phyloP scores from a whole-genome alignment of 208 protist species.

The Blastocrithidia nonstop region DNA sequence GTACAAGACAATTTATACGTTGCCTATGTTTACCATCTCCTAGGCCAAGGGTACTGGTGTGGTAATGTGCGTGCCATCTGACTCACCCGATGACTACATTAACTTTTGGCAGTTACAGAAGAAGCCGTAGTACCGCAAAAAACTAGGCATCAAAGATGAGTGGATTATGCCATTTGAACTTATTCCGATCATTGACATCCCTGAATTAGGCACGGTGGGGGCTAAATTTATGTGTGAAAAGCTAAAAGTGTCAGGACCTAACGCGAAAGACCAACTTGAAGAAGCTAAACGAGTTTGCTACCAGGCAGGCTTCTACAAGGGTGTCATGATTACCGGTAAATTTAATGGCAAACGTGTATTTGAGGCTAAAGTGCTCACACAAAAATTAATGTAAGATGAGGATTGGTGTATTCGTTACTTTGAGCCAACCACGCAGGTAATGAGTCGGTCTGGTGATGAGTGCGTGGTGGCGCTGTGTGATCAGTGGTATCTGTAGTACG shows the following conservation, averaged over 20 bases:
- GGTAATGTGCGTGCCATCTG: slow-evolving; percentile 96
- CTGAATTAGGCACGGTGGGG: slow-evolving; percentile 60
- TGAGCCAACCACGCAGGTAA: slow-evolving; percentile 94
- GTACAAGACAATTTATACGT: slow-evolving; percentile 90
- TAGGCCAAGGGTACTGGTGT: slow-evolving; percentile 97
- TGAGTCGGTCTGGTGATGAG: slow-evolving; percentile 97
- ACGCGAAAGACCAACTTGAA: slow-evolving; percentile 91
- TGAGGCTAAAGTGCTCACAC: slow-evolving; percentile 90
- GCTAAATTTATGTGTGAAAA: slow-evolving; percentile 90
- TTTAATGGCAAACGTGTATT: slow-evolving; percentile 73
- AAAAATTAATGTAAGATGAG: slow-evolving; percentile 54
- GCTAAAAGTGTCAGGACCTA: slow-evolving; percentile 92
- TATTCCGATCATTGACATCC: slow-evolving; percentile 94
- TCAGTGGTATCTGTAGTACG: slow-evolving; percentile 99
- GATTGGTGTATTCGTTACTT: slow-evolving; percentile 87
- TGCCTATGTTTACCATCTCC: slow-evolving; percentile 97
- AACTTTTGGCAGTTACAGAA: slow-evolving; percentile 91
- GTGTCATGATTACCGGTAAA: slow-evolving; percentile 74
- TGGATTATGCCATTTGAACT: slow-evolving; percentile 90
- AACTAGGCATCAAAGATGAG: slow-evolving; percentile 91
- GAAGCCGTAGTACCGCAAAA: slow-evolving; percentile 87
- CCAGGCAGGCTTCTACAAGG: slow-evolving; percentile 97
- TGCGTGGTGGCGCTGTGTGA: slow-evolving; percentile 98
- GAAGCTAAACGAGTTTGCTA: slow-evolving; percentile 97
- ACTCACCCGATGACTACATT: slow-evolving; percentile 99